Percentiles rank a stretch among this genome's conserved stretches.
Evolutionary conservation across 176 grass and related monocot genomes (phyloP).

Genomic region (Rhipidocladum racemiflorum): DNA sequence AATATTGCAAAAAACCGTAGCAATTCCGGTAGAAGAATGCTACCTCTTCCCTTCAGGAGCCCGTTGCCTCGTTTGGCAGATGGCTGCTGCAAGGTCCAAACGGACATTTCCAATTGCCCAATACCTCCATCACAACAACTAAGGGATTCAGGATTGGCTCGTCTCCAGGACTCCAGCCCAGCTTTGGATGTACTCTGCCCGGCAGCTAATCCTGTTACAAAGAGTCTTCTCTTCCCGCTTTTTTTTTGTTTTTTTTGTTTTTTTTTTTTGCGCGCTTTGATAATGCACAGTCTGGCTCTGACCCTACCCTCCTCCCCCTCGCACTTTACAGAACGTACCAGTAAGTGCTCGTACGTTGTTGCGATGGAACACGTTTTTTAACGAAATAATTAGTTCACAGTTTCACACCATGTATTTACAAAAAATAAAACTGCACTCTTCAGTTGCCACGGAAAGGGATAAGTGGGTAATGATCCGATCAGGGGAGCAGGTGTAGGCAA

Average conservation of each 20-base stretch:
- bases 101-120: not conserved
- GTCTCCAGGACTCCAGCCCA: not conserved
- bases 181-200: not conserved
- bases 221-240: not conserved
- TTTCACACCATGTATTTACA: too few relatives aligned
- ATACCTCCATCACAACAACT: not conserved
- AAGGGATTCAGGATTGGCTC: not conserved
- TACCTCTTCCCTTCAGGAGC: not conserved
- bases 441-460: too few relatives aligned
- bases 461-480: too few relatives aligned
- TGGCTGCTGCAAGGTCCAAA: not conserved
- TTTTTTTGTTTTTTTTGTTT: fast-evolving
- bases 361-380: too few relatives aligned
- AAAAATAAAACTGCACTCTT: too few relatives aligned
- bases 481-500: too few relatives aligned
- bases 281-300: not conserved
- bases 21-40: too few relatives aligned
- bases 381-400: too few relatives aligned
- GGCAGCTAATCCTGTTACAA: not conserved
- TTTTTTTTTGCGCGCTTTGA: not conserved
- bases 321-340: not conserved
- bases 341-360: too few relatives aligned
- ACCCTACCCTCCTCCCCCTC: not conserved
- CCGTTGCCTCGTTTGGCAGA: not conserved
- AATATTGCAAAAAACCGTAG: too few relatives aligned